Percentiles rank a stretch among this genome's conserved stretches.
phyloP scores from a whole-genome alignment of 306 rosid species.

The Luffa aegyptiaca region DNA sequence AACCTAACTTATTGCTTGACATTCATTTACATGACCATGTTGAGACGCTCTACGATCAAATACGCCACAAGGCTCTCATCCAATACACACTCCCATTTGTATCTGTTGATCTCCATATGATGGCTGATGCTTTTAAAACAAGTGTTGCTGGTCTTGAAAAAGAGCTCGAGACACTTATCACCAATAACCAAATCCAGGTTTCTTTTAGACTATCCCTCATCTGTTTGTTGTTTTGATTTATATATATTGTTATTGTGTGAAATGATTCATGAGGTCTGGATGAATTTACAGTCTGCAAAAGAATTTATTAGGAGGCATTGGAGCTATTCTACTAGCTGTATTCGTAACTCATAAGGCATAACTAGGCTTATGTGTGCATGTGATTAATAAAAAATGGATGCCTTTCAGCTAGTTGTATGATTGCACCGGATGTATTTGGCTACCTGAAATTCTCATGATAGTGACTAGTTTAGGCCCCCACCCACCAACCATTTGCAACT shows the following conservation, averaged over 20 bases:
- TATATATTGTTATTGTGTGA: background rate
- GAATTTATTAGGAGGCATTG: background rate
- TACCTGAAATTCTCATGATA: background rate
- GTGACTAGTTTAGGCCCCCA: background rate
- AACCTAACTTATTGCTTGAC: slow-evolving; percentile 72
- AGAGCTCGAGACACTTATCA: slow-evolving; percentile 96
- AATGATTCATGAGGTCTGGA: background rate
- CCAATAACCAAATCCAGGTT: slow-evolving; percentile 93
- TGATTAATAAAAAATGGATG: background rate
- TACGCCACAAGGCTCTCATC: slow-evolving; percentile 93
- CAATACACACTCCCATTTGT: slow-evolving; percentile 92
- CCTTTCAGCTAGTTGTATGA: background rate
- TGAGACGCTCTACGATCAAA: slow-evolving; percentile 82
- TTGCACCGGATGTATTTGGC: background rate
- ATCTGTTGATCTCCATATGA: slow-evolving; percentile 79
- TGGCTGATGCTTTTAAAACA: slow-evolving; percentile 98
- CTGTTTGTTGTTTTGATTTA: background rate
- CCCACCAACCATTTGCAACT: background rate
- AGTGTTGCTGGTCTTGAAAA: slow-evolving; percentile 79
- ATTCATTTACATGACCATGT: slow-evolving; percentile 93
- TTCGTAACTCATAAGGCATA: background rate
- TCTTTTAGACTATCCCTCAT: slow-evolving; percentile 14
- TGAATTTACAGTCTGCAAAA: background rate
- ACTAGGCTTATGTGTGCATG: background rate
- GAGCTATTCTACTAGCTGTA: background rate